phyloP scores from a whole-genome alignment of 2,329 filamentous ascomycete species.

The Dryadomyces quercivorus region DNA sequence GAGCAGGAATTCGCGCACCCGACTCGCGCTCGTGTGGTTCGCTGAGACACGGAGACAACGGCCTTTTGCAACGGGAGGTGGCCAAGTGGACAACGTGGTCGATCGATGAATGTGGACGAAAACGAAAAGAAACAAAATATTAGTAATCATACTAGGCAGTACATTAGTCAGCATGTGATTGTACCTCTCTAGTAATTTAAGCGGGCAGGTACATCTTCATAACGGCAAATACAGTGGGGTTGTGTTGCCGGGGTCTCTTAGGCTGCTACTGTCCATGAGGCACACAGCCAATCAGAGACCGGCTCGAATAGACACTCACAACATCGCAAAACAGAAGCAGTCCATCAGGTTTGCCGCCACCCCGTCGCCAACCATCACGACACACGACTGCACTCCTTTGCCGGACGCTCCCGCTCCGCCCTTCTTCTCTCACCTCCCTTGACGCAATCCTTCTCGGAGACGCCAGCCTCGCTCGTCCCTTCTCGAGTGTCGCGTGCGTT shows the following conservation, averaged over 20 bases:
- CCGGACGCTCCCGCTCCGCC: background rate
- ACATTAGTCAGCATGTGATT: no score
- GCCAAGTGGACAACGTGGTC: no score
- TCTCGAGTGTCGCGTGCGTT: background rate
- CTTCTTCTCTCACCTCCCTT: background rate
- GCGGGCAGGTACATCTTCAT: background rate
- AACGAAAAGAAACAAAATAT: background rate
- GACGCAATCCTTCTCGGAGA: background rate
- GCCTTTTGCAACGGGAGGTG: no score
- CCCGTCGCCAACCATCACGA: slow-evolving; percentile 1
- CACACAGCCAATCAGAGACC: slow-evolving; percentile 23
- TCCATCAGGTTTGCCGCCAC: background rate
- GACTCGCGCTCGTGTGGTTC: no score
- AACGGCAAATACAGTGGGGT: slow-evolving; percentile 6
- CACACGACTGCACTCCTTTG: slow-evolving; percentile 1
- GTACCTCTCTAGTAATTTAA: background rate
- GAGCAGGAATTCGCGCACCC: no score
- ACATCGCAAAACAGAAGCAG: slow-evolving; percentile 23
- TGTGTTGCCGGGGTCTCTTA: slow-evolving; percentile 21
- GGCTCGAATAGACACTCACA: slow-evolving; percentile 20
- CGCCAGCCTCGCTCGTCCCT: background rate
- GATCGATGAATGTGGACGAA: no score
- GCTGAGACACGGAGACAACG: no score
- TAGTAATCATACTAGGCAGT: no score
- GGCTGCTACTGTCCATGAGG: slow-evolving; percentile 9